Evolutionary conservation across 257 asterid species (phyloP).

Genomic region (Solanum lignicaule): DNA sequence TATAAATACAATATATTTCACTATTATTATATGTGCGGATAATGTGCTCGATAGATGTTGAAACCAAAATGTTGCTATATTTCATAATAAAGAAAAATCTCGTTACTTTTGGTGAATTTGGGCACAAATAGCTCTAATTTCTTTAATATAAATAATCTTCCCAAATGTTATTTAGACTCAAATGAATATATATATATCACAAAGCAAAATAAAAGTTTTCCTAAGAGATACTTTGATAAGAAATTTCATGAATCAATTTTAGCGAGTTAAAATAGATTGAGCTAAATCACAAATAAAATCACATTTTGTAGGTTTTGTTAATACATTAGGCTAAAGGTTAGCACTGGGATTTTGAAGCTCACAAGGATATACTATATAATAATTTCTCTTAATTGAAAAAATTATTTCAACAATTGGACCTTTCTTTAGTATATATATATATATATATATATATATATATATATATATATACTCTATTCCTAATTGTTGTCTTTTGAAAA

Average conservation of each 20-base stretch:
- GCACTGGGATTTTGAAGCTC: neutral
- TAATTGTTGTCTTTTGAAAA: neutral
- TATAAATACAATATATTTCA: too few relatives aligned
- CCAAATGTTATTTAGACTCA: neutral
- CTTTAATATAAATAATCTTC: neutral
- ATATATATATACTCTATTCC: neutral
- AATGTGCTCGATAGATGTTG: neutral
- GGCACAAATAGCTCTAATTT: neutral
- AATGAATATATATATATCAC: too few relatives aligned
- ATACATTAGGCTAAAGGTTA: too few relatives aligned
- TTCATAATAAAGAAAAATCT: neutral
- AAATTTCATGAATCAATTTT: neutral
- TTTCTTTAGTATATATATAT: neutral
- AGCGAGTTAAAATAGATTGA: neutral
- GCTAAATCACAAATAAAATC: neutral
- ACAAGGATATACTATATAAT: neutral
- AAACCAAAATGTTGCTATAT: neutral
- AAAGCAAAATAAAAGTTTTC: neutral
- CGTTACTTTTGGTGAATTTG: neutral
- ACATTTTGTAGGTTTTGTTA: neutral
- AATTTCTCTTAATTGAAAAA: neutral
- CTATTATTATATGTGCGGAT: neutral
- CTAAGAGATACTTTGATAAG: neutral
- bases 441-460: too few relatives aligned
- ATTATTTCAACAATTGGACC: neutral